Evolutionary conservation across 1,284 basidiomycete genomes (phyloP), one percentile per base, ranked within the genome.

Genomic region (Jaminaea rosea): DNA sequence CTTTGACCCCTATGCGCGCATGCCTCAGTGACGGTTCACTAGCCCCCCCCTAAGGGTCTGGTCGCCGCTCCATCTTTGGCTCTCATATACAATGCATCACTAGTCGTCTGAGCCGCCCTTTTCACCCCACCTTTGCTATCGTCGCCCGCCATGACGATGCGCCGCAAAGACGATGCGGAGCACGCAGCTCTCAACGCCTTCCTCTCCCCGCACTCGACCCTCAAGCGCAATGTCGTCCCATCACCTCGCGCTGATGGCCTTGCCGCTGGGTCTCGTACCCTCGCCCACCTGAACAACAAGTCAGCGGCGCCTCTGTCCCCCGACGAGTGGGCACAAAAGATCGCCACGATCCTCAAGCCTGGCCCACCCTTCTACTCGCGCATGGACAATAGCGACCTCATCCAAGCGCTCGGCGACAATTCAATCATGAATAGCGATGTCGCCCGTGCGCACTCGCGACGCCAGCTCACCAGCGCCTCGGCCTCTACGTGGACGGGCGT

Each of bases 341-440:
- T 68, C 49, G 66, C 66, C 8, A 56, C 54, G 11, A 59, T 68
- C 55, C 60, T 68, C 48, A 56, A 58, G 21, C 66, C 66, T 1
- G 66, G 66, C 26, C 64, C 64, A 10, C 66, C 66, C 1, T 68
- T 68, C 48, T 68, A 63, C 50, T 55, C 49, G n/a, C 54, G 53
- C n/a, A 59, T 65, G 6, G 56, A 56, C 10, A 66, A 63, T 39
- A 58, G 62, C 9, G 64, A 64, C 28, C 46, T 68, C 36, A 56
- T 68, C 51, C 64, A 62, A 26, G 55, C 52, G 23, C 59, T 68
- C 45, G 56, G 56, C 26, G 59, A 63, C 36, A 49, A 41, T 9
- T 49, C 47, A 41, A 58, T 67, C 19, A 68, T 68, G 66, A 66
- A 66, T 45, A 63, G 61, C 44, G 62, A 63, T 26, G 45, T 50